Evolutionary conservation across 2,329 filamentous ascomycete genomes (phyloP).

Genomic region (Cordyceps militaris): DNA sequence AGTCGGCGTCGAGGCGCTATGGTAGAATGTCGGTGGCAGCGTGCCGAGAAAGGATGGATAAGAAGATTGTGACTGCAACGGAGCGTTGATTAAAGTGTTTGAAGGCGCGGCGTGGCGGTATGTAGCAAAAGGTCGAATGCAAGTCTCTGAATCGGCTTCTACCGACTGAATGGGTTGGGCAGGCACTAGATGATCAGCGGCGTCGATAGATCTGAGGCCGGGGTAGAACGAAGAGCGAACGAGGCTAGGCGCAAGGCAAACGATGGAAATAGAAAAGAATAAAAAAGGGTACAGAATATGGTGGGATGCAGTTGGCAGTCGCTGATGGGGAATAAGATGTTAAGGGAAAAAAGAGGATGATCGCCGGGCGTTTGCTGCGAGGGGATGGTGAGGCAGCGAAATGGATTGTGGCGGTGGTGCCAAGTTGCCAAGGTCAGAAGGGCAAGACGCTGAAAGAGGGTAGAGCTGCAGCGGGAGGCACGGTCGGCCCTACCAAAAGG

Average conservation of each 20-base stretch:
- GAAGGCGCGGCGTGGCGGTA: background rate
- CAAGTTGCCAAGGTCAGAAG: conserved; percentile 9
- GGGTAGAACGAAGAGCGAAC: background rate
- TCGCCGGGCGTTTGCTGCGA: background rate
- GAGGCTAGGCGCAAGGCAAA: background rate
- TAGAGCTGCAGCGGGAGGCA: conserved; percentile 1
- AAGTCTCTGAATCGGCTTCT: conserved; percentile 7
- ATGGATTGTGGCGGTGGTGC: background rate
- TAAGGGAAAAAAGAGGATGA: background rate
- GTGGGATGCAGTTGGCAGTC: background rate
- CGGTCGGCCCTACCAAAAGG: too few species aligned
- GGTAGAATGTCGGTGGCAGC: background rate
- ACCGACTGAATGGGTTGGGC: conserved; percentile 1
- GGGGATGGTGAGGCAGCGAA: background rate
- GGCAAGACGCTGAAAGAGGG: conserved; percentile 7
- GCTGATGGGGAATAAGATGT: background rate
- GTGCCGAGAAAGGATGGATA: background rate
- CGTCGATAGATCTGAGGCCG: conserved; percentile 6
- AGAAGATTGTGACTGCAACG: background rate
- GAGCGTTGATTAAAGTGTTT: background rate
- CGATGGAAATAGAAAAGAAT: background rate
- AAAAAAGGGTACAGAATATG: background rate
- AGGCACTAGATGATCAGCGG: conserved; percentile 4
- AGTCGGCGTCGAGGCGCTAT: background rate
- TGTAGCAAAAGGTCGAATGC: background rate